These are phyloP conservation scores for Chlamydomonas sphaeroides DNA, from an alignment of 139 green algal genomes.

Conservation along the genomic window DNA sequence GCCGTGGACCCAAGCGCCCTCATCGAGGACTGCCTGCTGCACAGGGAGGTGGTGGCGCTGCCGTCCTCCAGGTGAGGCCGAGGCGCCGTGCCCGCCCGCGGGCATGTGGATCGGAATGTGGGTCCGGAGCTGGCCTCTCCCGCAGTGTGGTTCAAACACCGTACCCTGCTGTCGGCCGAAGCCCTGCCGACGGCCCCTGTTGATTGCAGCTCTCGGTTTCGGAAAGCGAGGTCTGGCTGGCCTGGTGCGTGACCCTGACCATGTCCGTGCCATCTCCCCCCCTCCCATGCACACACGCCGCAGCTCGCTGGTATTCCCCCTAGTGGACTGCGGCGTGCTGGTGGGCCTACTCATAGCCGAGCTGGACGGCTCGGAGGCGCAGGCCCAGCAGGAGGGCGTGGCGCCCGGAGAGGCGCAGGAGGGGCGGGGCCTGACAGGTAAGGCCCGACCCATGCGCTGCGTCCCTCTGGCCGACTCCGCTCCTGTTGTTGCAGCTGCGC, in stretches of 20 bases:
- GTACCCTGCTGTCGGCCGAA: too few relatives aligned
- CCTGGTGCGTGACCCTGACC: too few relatives aligned
- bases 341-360: conserved; percentile 55
- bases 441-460: too few relatives aligned
- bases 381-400: neutral
- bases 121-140: too few relatives aligned
- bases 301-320: conserved; percentile 70
- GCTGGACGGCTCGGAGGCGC: conserved; percentile 21
- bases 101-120: too few relatives aligned
- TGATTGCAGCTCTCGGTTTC: too few relatives aligned
- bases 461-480: neutral
- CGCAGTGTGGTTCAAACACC: too few relatives aligned
- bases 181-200: too few relatives aligned
- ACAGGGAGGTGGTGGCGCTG: conserved; percentile 68
- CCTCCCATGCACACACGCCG: too few relatives aligned
- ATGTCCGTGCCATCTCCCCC: too few relatives aligned
- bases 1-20: conserved; percentile 15
- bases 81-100: too few relatives aligned
- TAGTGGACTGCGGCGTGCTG: conserved; percentile 61
- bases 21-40: conserved; percentile 64
- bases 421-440: neutral
- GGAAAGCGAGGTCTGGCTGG: too few relatives aligned
- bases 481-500: neutral
- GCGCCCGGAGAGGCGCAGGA: neutral
- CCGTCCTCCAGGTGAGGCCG: conserved; percentile 58